Conservation (phyloP, 164 flowering plant genomes). For the Nelumbo lutea region DNA sequence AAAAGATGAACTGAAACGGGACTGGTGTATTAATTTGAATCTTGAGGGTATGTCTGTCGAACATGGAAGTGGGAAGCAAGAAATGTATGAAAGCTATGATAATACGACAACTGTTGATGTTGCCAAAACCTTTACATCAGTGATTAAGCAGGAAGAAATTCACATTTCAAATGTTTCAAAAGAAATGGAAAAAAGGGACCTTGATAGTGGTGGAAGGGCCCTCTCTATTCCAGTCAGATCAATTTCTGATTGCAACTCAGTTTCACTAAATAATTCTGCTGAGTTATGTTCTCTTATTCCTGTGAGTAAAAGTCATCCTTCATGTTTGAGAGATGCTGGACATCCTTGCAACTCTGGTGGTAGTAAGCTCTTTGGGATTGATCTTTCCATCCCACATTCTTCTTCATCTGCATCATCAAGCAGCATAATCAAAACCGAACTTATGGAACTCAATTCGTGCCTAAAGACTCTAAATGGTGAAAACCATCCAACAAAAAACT, state of each 20-base stretch:
- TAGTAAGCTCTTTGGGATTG: conserved; percentile 38
- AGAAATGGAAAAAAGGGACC: conserved; percentile 13
- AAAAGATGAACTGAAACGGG: conserved; percentile 17
- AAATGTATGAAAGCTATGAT: conserved; percentile 10
- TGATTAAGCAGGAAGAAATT: conserved; percentile 14
- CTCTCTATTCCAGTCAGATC: conserved; percentile 1
- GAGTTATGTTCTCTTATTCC: conserved; percentile 13
- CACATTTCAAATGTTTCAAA: conserved; percentile 7
- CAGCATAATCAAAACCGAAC: conserved; percentile 15
- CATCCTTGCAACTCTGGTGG: conserved; percentile 9
- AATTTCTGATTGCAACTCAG: conserved; percentile 6
- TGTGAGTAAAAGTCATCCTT: background rate
- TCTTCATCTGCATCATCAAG: conserved; percentile 12
- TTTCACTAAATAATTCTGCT: conserved; percentile 3
- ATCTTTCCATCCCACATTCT: conserved; percentile 18
- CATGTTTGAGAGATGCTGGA: conserved; percentile 15
- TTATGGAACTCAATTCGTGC: conserved; percentile 1
- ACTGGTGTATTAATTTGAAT: conserved; percentile 32
- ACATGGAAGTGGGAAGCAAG: conserved; percentile 13
- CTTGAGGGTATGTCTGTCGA: conserved; percentile 19
- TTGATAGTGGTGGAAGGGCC: conserved; percentile 1
- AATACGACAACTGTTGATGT: conserved; percentile 4
- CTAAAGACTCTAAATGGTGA: conserved; percentile 7
- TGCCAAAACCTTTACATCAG: conserved; percentile 6
- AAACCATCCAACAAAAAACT: conserved; percentile 7